phyloP scores from a whole-genome alignment of 371 early-diverging fungal genomes.

The Spraguea lophii region DNA sequence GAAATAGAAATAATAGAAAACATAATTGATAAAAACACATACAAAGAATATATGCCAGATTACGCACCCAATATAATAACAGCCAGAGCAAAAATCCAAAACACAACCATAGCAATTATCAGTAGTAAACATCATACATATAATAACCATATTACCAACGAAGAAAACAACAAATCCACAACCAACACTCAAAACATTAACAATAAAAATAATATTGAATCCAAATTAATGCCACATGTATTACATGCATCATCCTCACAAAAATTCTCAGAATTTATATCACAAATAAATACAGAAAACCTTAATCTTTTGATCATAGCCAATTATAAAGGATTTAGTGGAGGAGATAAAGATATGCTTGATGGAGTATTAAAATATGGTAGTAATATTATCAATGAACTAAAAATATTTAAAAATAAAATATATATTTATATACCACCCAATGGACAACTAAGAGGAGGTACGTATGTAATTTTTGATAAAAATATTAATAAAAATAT shows the following conservation, averaged over 20 bases:
- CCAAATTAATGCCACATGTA: slow-evolving; percentile 85
- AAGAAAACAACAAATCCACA: neutral
- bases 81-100: slow-evolving; percentile 56
- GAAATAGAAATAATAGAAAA: slow-evolving; percentile 51
- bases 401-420: slow-evolving; percentile 69
- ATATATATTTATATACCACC: slow-evolving; percentile 84
- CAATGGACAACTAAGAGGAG: slow-evolving; percentile 83
- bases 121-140: slow-evolving; percentile 53
- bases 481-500: slow-evolving; percentile 86
- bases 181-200: neutral
- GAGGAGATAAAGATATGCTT: slow-evolving; percentile 91
- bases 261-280: slow-evolving; percentile 90
- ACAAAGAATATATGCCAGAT: slow-evolving; percentile 55
- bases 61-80: slow-evolving; percentile 60
- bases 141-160: neutral
- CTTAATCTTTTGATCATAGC: slow-evolving; percentile 88
- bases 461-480: slow-evolving; percentile 93
- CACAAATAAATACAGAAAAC: slow-evolving; percentile 85
- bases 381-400: slow-evolving; percentile 78
- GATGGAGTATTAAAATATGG: slow-evolving; percentile 85
- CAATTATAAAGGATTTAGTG: slow-evolving; percentile 97
- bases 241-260: slow-evolving; percentile 90
- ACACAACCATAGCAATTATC: slow-evolving; percentile 73
- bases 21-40: slow-evolving; percentile 70
- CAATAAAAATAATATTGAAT: slow-evolving; percentile 51